Evolutionary conservation across 441 rosid genomes (phyloP).

Genomic region (Raphanus hybrid): DNA sequence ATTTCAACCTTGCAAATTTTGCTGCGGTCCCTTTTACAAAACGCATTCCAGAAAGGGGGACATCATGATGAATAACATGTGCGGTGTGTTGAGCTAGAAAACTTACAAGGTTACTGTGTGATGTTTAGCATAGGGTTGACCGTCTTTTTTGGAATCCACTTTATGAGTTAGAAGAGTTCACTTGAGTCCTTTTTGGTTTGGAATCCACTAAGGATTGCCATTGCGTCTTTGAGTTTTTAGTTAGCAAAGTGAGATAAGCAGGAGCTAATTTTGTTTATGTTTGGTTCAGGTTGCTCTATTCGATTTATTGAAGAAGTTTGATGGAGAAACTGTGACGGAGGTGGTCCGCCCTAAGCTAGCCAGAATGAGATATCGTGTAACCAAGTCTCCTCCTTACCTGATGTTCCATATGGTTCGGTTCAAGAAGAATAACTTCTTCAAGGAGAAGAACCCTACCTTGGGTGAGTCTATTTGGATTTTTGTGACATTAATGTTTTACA

Average conservation of each 20-base stretch:
- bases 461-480: constrained; percentile 49
- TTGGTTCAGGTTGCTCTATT: constrained; percentile 76
- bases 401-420: constrained; percentile 97
- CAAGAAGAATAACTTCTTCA: constrained; percentile 88
- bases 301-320: constrained; percentile 90
- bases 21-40: neutral
- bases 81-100: neutral
- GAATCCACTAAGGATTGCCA: neutral
- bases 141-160: neutral
- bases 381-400: constrained; percentile 79
- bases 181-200: too few relatives aligned
- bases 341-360: constrained; percentile 87
- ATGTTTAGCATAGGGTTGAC: neutral
- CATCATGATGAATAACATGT: neutral
- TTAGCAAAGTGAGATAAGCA: constrained; percentile 14
- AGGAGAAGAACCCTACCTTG: constrained; percentile 91
- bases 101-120: neutral
- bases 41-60: neutral
- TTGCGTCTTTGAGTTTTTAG: neutral
- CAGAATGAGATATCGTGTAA: constrained; percentile 87
- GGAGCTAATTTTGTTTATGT: constrained; percentile 24
- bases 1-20: constrained; percentile 3
- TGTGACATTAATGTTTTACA: neutral
- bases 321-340: constrained; percentile 86
- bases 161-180: neutral